Base-by-base conservation (phyloP, 345 rosid species). In the Syzygium jambos region DNA sequence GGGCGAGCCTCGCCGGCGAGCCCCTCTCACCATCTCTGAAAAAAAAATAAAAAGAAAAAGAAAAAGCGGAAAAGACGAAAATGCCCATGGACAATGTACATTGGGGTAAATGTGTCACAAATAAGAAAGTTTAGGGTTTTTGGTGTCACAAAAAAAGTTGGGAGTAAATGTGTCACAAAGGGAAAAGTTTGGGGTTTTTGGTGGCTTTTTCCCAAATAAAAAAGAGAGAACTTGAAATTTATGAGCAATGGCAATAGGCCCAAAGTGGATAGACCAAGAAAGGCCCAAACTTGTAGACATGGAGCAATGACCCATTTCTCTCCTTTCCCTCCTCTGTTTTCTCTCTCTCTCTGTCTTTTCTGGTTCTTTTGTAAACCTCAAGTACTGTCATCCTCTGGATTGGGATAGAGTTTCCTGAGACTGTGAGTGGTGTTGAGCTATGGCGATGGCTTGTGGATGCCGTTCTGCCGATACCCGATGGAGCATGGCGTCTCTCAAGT, bases 401-500 rank as follows among this genome's bases (percentile, higher is more conserved):
- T 73, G 19, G 49, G 82, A 73, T 73, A 73, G 59, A 34, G 29
- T 87, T 19, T 25, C 13, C 30, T 8, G 9, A 16, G 85, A 85
- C 41, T 13, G 46, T 0, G 46, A n/a, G 68, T 14, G 23, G 2
- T 22, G 51, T 9, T 43, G 46, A 46, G 30, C 87, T 56, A 89
- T 93, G 92, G 89, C 94, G 17, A 86, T 89, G 86, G 87, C 94
- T 14, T 88, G 65, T 34, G 89, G 65, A 14, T 85, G 87, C 89
- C 85, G 80, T 23, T 90, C 89, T 10, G 87, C 88, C 41, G 88
- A 89, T 85, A 84, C 89, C 84, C 86, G 91, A 65, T 97, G 98
- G 99, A 93, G 90, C 87, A 91, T 96, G 96, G 87, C 93, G 6
- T 94, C 97, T 77, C 92, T 97, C 51, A 89, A 85, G 84, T 91